Percentiles rank a stretch among this genome's conserved stretches.
phyloP scores from a whole-genome alignment of 23 red algal genomes.

The Agarophyton chilense region DNA sequence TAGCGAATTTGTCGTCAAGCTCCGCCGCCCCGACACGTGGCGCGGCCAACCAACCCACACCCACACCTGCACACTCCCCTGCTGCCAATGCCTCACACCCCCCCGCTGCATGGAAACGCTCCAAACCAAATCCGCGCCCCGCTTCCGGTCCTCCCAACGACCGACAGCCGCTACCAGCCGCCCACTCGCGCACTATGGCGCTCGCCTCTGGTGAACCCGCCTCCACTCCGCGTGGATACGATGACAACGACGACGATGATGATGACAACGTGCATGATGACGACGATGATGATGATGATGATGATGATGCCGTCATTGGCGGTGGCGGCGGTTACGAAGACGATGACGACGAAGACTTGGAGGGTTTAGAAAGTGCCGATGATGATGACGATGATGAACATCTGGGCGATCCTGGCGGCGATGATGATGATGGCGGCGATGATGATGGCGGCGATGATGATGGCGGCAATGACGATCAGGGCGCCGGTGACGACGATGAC shows the following conservation, averaged over 20 bases:
- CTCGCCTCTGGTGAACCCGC: background rate
- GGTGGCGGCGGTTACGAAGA: slow-evolving; percentile 50
- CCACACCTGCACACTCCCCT: slow-evolving; percentile 1
- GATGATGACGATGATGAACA: slow-evolving; percentile 66
- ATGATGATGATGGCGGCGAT: slow-evolving; percentile 13
- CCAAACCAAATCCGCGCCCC: background rate
- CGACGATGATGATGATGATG: slow-evolving; percentile 29
- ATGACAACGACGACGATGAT: slow-evolving; percentile 7
- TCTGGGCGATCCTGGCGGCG: slow-evolving; percentile 8
- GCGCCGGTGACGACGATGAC: slow-evolving; percentile 27
- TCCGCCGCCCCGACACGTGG: background rate
- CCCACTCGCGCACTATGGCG: background rate
- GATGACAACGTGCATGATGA: background rate
- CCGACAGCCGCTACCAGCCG: background rate
- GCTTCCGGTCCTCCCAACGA: background rate
- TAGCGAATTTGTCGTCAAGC: background rate
- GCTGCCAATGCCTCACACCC: background rate
- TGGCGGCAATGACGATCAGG: slow-evolving; percentile 21
- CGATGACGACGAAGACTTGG: slow-evolving; percentile 37
- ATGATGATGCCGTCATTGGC: slow-evolving; percentile 48
- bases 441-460: slow-evolving; percentile 40
- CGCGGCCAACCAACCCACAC: slow-evolving; percentile 4
- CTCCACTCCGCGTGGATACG: background rate
- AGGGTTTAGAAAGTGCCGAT: slow-evolving; percentile 26
- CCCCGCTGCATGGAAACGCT: background rate